These are phyloP conservation scores for Porodaedalea pini DNA, from an alignment of 1,284 basidiomycete species.

Conservation along the genomic window DNA sequence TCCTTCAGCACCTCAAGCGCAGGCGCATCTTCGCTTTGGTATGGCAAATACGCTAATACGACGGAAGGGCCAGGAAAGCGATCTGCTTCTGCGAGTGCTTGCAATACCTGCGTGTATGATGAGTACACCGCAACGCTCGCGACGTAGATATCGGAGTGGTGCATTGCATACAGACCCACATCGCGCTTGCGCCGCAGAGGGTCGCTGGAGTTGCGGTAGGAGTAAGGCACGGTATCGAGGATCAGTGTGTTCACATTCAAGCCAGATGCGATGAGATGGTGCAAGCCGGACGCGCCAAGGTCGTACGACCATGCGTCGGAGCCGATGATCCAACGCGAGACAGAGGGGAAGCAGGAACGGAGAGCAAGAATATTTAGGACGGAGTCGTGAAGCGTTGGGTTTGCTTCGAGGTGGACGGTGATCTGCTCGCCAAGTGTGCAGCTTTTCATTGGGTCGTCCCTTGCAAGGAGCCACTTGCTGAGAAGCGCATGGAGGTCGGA, in stretches of 20 bases:
- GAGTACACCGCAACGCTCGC: constrained; percentile 95
- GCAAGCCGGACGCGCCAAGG: constrained; percentile 92
- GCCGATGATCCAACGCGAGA: constrained; percentile 93
- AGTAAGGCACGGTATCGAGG: constrained; percentile 90
- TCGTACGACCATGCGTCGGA: constrained; percentile 98
- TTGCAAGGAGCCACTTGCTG: constrained; percentile 73
- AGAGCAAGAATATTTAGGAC: constrained; percentile 58
- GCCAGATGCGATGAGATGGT: constrained; percentile 89
- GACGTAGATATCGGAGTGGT: constrained; percentile 95
- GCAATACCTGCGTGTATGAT: constrained; percentile 93
- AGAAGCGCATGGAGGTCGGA: constrained; percentile 68
- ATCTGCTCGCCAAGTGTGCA: constrained; percentile 54
- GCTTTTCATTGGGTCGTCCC: constrained; percentile 58
- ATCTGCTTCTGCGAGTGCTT: constrained; percentile 91
- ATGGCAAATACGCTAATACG: constrained; percentile 93
- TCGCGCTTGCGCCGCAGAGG: constrained; percentile 84
- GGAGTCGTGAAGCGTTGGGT: constrained; percentile 38
- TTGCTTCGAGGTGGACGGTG: constrained; percentile 49
- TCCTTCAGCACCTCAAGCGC: constrained; percentile 92
- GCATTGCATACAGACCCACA: constrained; percentile 96
- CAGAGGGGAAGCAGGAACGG: constrained; percentile 57
- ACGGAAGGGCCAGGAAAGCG: constrained; percentile 87
- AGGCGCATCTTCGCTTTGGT: constrained; percentile 69
- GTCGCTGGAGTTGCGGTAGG: constrained; percentile 66
- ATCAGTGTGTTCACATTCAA: constrained; percentile 95